phyloP scores from a whole-genome alignment of 1,284 basidiomycete species.

The Melampsora larici-populina region DNA sequence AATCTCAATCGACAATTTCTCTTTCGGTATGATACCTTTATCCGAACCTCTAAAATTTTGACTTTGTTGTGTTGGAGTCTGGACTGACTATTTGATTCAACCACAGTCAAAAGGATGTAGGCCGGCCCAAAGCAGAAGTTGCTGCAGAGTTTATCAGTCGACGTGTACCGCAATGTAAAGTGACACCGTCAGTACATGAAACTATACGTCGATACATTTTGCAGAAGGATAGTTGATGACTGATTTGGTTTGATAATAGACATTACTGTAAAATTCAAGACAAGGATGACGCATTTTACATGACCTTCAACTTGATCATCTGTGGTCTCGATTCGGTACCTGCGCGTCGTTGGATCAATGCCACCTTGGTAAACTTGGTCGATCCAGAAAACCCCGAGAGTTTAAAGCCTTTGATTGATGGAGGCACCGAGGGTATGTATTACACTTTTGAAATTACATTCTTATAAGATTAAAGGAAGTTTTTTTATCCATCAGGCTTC shows the following conservation, averaged over 20 bases:
- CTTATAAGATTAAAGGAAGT: conserved; percentile 28
- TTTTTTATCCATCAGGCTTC: conserved; percentile 66
- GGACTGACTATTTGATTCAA: background rate
- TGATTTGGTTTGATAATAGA: conserved; percentile 56
- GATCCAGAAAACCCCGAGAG: conserved; percentile 86
- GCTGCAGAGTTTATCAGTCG: conserved; percentile 95
- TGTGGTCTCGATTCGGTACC: conserved; percentile 98
- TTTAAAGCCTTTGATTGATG: conserved; percentile 96
- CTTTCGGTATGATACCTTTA: conserved; percentile 69
- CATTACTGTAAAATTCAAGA: conserved; percentile 98
- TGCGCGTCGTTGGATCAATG: conserved; percentile 97
- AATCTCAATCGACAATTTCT: conserved; percentile 98
- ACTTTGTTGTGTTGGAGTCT: background rate
- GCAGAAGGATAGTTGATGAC: too few species aligned
- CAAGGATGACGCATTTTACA: conserved; percentile 91
- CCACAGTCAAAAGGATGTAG: conserved; percentile 78
- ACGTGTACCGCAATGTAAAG: conserved; percentile 84
- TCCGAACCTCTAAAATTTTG: background rate
- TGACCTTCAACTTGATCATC: conserved; percentile 93
- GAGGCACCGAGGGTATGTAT: conserved; percentile 84
- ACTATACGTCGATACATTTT: background rate
- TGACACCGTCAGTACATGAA: conserved; percentile 72
- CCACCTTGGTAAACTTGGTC: conserved; percentile 89
- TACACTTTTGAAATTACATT: background rate
- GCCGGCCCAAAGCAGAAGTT: conserved; percentile 84